Base-by-base conservation (phyloP, 2,329 filamentous ascomycete genomes). In the Pestalotiopsis sp. region DNA sequence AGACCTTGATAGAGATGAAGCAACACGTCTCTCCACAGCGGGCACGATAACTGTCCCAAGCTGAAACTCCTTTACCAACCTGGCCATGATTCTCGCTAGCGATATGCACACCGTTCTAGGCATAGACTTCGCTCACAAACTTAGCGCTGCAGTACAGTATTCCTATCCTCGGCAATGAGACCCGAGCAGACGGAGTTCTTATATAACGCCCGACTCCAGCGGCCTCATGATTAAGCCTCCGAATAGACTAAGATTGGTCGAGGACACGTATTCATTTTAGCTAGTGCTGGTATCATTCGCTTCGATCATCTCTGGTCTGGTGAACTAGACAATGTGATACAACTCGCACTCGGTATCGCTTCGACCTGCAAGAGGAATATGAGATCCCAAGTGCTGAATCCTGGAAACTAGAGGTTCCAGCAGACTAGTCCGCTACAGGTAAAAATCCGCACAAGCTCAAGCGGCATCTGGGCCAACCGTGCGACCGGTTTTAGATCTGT, bases 131-230 rank as follows among this genome's bases (percentile, higher is more conserved):
- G 31, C 7, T 36, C 31, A 36, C 31, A 36, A 36, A 36, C 31
- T 38, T 62, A 62, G 59, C n/a, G 31, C 59, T 58, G 57, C 27
- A 59, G n/a, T 27, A 27, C 57, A 12, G 5, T 17, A 59, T 59
- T 20, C 12, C 25, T 7, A 27, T 27, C 57, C 23, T 36, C 23
- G 57, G 27, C 27, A 27, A 59, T 14, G 23, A 27, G 12, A 27
- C 12, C 23, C 23, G 23, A 36, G 23, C 57, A 23, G 57, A 59
- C 57, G 57, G 57, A 59, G 57, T 27, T 59, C 11, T 14, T 62
- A 36, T 27, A 36, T 52, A 62, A 62, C 25, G 27, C 59, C 59
- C 59, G 59, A 62, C 59, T 62, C 57, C 59, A 62, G 25, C 59
- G 59, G 59, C 27, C 25, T 62, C 11, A 31, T 23, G 25, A 17